These are phyloP conservation scores for Hypoxylon crocopeplum DNA, from an alignment of 495 filamentous ascomycete genomes.

Conservation along the genomic window DNA sequence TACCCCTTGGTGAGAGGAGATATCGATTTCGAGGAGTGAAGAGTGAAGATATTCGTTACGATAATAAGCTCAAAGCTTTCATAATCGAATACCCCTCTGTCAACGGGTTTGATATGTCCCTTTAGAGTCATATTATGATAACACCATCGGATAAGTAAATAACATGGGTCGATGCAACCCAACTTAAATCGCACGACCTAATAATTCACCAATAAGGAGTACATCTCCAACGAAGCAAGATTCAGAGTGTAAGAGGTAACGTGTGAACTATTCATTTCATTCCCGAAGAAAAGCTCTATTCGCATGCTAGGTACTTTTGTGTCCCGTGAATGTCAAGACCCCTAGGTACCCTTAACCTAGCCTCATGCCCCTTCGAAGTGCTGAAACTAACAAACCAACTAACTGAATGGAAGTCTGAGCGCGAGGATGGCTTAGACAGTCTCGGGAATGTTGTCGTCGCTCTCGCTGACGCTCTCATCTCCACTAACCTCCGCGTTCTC, in stretches of 20 bases:
- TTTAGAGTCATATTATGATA: conserved; percentile 2
- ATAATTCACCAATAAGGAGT: no score
- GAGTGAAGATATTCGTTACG: no score
- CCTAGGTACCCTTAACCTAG: conserved; percentile 29
- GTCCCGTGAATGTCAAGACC: conserved; percentile 33
- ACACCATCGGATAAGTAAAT: no score
- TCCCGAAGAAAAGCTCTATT: conserved; percentile 29
- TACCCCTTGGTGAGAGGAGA: background rate
- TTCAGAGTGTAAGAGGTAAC: background rate
- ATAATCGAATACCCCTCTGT: no score
- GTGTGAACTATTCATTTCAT: conserved; percentile 16
- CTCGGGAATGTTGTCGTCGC: conserved; percentile 74
- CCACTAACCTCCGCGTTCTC: conserved; percentile 97
- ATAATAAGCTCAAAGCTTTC: no score
- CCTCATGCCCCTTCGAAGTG: conserved; percentile 23
- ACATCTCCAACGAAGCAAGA: conserved; percentile 1
- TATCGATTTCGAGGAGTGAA: no score
- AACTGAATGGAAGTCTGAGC: conserved; percentile 13
- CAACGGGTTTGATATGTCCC: no score
- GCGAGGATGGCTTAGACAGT: conserved; percentile 44
- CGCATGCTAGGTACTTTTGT: conserved; percentile 39
- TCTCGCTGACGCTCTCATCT: conserved; percentile 92
- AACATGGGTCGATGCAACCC: no score
- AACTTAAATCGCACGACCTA: no score
- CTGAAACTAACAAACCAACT: conserved; percentile 14